A percentile compares a stretch with the other conserved stretches of the same genome.
phyloP scores from a whole-genome alignment of 2,329 filamentous ascomycete species.

The Xylariaceae sp. region DNA sequence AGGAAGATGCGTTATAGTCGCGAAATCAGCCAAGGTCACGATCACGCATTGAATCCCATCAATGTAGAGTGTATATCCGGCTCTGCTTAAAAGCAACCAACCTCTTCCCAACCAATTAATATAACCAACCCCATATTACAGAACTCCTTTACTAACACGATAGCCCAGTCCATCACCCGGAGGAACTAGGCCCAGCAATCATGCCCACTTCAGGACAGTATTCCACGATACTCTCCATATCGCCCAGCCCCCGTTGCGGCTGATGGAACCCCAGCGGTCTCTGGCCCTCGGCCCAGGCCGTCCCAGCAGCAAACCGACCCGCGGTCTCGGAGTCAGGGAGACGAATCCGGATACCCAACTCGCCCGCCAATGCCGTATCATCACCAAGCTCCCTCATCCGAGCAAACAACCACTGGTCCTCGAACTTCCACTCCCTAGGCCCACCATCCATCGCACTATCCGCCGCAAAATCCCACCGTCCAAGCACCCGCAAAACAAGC shows the following conservation, averaged over 20 bases:
- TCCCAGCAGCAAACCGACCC: too few relatives aligned
- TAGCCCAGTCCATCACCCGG: not conserved
- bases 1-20: too few relatives aligned
- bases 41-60: not conserved
- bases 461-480: too few relatives aligned
- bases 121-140: not conserved
- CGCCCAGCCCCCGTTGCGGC: slow-evolving; percentile 24
- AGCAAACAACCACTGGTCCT: slow-evolving; percentile 34
- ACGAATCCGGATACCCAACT: slow-evolving; percentile 8
- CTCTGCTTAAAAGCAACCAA: not conserved
- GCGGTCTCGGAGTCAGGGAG: too few relatives aligned
- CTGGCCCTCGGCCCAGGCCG: slow-evolving; percentile 28
- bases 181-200: slow-evolving; percentile 19
- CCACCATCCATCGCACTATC: too few relatives aligned
- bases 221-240: slow-evolving; percentile 27
- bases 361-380: not conserved
- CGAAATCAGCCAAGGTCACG: too few relatives aligned
- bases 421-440: slow-evolving; percentile 25
- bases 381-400: slow-evolving; percentile 1
- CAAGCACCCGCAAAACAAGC: too few relatives aligned
- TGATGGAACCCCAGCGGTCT: slow-evolving; percentile 31
- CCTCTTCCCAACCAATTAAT: not conserved
- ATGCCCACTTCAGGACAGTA: slow-evolving; percentile 34
- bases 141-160: not conserved
- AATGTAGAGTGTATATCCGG: not conserved